phyloP scores from a whole-genome alignment of 768 basidiomycete species.

The Naganishia friedmannii region DNA sequence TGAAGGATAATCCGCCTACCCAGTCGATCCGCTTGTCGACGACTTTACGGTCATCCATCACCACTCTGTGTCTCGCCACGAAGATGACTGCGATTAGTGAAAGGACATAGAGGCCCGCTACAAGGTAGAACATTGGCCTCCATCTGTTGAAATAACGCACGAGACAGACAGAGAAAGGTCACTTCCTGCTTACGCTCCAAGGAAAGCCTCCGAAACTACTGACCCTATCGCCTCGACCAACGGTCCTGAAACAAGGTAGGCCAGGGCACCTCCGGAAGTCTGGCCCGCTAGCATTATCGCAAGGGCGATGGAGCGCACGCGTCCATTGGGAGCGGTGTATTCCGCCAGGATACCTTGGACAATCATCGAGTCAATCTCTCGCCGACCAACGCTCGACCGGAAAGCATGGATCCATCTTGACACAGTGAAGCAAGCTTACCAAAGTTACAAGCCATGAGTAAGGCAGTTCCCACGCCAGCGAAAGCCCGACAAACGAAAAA shows the following conservation, averaged over 20 bases:
- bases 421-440: constrained; percentile 25
- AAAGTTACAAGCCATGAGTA: constrained; percentile 36
- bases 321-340: constrained; percentile 55
- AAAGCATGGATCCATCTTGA: background rate
- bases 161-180: background rate
- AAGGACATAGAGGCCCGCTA: constrained; percentile 60
- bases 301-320: constrained; percentile 59
- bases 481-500: constrained; percentile 40
- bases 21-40: background rate
- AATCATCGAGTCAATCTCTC: constrained; percentile 43
- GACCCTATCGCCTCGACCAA: constrained; percentile 69
- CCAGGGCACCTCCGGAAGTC: constrained; percentile 68
- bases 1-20: background rate
- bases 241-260: constrained; percentile 73
- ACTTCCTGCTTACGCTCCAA: background rate
- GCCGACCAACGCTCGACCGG: background rate
- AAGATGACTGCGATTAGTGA: constrained; percentile 59
- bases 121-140: constrained; percentile 66
- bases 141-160: constrained; percentile 55
- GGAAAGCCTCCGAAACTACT: constrained; percentile 57
- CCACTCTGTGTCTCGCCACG: constrained; percentile 58
- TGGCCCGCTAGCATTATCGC: background rate
- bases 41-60: constrained; percentile 53
- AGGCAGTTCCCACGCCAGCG: constrained; percentile 35
- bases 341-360: constrained; percentile 2